Base-by-base conservation (phyloP, 1,284 basidiomycete species). In the Marasmius oreades region DNA sequence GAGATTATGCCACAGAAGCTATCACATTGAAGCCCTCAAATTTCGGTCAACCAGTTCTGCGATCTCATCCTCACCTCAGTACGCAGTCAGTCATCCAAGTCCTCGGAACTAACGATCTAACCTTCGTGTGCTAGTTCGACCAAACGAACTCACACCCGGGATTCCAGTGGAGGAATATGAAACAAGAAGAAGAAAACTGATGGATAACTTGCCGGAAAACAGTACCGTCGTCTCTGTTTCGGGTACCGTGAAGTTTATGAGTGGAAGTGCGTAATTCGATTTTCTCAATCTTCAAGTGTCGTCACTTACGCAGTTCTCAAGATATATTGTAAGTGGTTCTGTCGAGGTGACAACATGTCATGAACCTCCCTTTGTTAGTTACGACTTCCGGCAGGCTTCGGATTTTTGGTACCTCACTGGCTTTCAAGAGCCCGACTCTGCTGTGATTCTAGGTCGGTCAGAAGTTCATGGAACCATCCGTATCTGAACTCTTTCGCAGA, bases 391-490 rank as follows among this genome's bases (percentile, higher is more conserved):
- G 37, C 96, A 98, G 72, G 85, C 86, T 1, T 95, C 93, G 44
- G 89, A 96, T 71, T 94, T 96, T 69, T 92, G 87, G 88, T 98
- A 98, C 68, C 77, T 98, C 11, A 95, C 95, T 0, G 96, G 97
- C 5, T 97, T 97, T 66, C 86, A 95, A 59, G 96, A 98, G 70
- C 92, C 95, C 0, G 90, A 97, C 59, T 85, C 95, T 12, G 94
- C 92, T 0, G 76, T 98, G 24, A 78, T 98, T 33, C 75, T 97
- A 37, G 86, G 92, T 90, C 61, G 54, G 80, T 4, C 67, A 14
- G 37, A 31, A 56, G 22, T 34, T 28, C 47, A 3, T 36, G 26
- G 28, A 33, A 37, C 12, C 45, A 42, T 23, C 26, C 28, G 43
- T 50, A 6, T n/a, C 28, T 58, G 57, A 59, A 47, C 39, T 37